These are phyloP conservation scores for Phaeoacremonium minimum DNA, from an alignment of 2,329 filamentous ascomycete genomes.

Conservation along the genomic window DNA sequence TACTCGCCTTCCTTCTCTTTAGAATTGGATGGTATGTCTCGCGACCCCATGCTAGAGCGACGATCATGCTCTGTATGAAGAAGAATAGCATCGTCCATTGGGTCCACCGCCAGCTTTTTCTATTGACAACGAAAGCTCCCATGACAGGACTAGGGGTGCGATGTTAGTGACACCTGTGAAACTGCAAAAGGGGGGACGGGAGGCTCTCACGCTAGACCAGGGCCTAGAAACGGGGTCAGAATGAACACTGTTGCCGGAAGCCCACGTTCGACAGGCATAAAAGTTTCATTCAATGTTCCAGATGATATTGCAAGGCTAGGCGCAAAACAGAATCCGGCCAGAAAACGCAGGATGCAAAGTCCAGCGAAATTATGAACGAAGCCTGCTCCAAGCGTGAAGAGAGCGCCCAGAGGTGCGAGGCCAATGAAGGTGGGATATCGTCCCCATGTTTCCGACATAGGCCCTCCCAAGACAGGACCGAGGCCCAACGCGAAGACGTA, in stretches of 20 bases:
- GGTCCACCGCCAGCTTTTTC: conserved; percentile 49
- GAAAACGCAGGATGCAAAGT: conserved; percentile 50
- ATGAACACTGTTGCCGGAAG: conserved; percentile 39
- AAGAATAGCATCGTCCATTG: conserved; percentile 47
- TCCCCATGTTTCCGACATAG: conserved; percentile 54
- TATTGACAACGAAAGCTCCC: conserved; percentile 39
- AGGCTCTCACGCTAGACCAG: conserved; percentile 40
- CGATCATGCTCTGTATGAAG: conserved; percentile 26
- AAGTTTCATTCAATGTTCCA: conserved; percentile 47
- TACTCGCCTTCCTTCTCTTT: conserved; percentile 29
- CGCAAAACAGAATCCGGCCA: conserved; percentile 47
- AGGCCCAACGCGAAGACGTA: conserved; percentile 58
- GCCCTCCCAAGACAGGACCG: conserved; percentile 56
- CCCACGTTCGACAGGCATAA: conserved; percentile 33
- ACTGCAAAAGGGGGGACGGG: too few relatives aligned
- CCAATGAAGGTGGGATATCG: conserved; percentile 46
- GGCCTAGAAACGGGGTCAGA: conserved; percentile 48
- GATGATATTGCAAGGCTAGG: conserved; percentile 44
- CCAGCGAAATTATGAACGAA: conserved; percentile 44
- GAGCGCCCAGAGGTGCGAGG: conserved; percentile 38
- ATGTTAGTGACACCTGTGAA: not conserved
- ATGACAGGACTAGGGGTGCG: conserved; percentile 33
- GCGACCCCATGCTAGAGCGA: conserved; percentile 33
- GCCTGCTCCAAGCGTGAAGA: conserved; percentile 54
- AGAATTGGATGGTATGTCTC: conserved; percentile 56